Evolutionary conservation across 257 asterid species (phyloP).

Genomic region (Nemophila menziesii): DNA sequence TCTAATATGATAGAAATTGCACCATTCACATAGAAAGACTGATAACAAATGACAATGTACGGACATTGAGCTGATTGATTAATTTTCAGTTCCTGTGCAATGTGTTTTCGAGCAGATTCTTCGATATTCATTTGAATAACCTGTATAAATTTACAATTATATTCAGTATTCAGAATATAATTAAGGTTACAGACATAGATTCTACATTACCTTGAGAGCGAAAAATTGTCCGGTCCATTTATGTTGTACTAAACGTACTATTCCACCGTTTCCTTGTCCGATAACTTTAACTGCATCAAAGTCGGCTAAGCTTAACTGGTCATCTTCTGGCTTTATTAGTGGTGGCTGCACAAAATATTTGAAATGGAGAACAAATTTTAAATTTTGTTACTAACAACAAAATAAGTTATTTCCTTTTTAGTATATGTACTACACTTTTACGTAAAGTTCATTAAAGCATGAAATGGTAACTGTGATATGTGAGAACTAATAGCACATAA

Average conservation of each 20-base stretch:
- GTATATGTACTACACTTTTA: neutral
- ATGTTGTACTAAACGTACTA: constrained; percentile 89
- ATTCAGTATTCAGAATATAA: neutral
- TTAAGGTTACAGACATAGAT: neutral
- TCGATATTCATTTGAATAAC: constrained; percentile 97
- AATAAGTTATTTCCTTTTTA: neutral
- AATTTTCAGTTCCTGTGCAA: constrained; percentile 93
- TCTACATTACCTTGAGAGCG: constrained; percentile 68
- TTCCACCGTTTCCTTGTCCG: constrained; percentile 93
- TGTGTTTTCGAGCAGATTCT: constrained; percentile 62
- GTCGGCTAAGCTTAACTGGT: constrained; percentile 90
- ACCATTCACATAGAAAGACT: constrained; percentile 94
- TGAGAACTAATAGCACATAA: too few species aligned
- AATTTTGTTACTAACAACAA: constrained; percentile 3
- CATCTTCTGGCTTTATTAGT: constrained; percentile 74
- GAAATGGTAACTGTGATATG: neutral
- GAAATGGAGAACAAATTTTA: neutral
- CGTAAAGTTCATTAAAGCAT: neutral
- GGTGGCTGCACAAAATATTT: constrained; percentile 40
- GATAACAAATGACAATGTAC: constrained; percentile 71
- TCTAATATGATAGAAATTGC: constrained; percentile 93
- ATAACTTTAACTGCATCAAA: constrained; percentile 88
- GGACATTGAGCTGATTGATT: constrained; percentile 96
- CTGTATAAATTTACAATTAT: constrained; percentile 25
- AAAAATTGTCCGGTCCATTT: constrained; percentile 93